Conservation (phyloP, 2,329 filamentous ascomycete species). For the Ophiocordyceps camponoti-rufipedis region DNA sequence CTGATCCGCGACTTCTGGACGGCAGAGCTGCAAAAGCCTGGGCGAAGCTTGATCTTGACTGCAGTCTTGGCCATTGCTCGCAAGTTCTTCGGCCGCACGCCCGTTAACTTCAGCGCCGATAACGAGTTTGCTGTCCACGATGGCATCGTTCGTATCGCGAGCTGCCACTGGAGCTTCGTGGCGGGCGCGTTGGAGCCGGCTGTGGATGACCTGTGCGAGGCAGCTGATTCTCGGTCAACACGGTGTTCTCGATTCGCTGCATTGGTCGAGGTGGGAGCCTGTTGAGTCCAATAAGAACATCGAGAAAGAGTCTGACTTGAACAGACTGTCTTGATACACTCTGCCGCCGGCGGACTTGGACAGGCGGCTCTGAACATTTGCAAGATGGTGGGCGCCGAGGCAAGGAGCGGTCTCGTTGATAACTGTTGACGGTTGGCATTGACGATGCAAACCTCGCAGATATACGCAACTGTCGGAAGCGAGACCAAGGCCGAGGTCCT, state of each 20-base stretch:
- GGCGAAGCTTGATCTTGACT: not conserved
- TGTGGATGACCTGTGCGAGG: not conserved
- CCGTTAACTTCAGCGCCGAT: not conserved
- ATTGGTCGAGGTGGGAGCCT: not conserved
- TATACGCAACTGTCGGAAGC: slow-evolving; percentile 10
- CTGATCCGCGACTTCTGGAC: slow-evolving; percentile 3
- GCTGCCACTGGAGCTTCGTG: not conserved
- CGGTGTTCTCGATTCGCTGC: not conserved
- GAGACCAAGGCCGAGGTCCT: slow-evolving; percentile 11
- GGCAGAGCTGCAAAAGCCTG: slow-evolving; percentile 1
- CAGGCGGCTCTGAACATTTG: slow-evolving; percentile 11
- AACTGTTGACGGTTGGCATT: not conserved
- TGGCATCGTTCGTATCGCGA: not conserved
- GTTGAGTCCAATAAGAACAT: not conserved
- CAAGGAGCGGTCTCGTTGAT: not conserved
- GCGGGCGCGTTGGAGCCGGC: not conserved
- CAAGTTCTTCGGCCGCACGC: not conserved
- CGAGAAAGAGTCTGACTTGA: not conserved
- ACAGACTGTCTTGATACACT: slow-evolving; percentile 14
- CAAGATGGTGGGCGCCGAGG: slow-evolving; percentile 8
- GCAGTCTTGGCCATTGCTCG: not conserved
- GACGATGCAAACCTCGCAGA: not conserved
- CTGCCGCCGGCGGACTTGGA: slow-evolving; percentile 13
- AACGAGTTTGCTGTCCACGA: not conserved
- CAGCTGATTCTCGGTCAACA: not conserved